Conservation (phyloP, 768 basidiomycete genomes). For the Suillus weaverae region DNA sequence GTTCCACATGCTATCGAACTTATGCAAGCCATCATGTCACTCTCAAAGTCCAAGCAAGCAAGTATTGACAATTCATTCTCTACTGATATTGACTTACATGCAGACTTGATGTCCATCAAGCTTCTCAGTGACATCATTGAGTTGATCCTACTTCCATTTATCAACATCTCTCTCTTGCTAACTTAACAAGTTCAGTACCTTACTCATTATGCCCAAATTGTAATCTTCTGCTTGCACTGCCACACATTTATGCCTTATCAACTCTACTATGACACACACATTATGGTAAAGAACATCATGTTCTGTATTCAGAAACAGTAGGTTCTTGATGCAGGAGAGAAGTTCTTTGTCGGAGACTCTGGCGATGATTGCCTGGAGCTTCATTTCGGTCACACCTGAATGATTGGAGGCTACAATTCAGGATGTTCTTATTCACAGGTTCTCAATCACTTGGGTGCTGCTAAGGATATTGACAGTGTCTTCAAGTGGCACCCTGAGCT, state of each 20-base stretch:
- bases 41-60: accelerated
- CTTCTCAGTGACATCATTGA: not conserved
- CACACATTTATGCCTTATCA: slow-evolving; percentile 30
- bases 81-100: not conserved
- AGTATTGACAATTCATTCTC: not conserved
- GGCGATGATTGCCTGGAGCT: slow-evolving; percentile 34
- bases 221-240: slow-evolving; percentile 10
- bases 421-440: slow-evolving; percentile 12
- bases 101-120: not conserved
- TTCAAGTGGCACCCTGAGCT: too few relatives aligned
- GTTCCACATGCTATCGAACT: slow-evolving; percentile 29
- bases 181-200: not conserved
- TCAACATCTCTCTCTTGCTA: not conserved
- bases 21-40: slow-evolving; percentile 10
- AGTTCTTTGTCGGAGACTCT: slow-evolving; percentile 18
- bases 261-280: slow-evolving; percentile 22
- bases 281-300: slow-evolving; percentile 28
- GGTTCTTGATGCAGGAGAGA: slow-evolving; percentile 10
- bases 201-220: not conserved
- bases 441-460: too few relatives aligned
- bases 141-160: not conserved
- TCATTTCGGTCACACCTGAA: slow-evolving; percentile 26
- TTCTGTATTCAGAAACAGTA: slow-evolving; percentile 18
- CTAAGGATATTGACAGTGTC: too few relatives aligned
- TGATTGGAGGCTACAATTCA: slow-evolving; percentile 22